A percentile compares a stretch with the other conserved stretches of the same genome.
Conservation (phyloP, 805 yeast species). For the Yamadazyma nakazawae region DNA sequence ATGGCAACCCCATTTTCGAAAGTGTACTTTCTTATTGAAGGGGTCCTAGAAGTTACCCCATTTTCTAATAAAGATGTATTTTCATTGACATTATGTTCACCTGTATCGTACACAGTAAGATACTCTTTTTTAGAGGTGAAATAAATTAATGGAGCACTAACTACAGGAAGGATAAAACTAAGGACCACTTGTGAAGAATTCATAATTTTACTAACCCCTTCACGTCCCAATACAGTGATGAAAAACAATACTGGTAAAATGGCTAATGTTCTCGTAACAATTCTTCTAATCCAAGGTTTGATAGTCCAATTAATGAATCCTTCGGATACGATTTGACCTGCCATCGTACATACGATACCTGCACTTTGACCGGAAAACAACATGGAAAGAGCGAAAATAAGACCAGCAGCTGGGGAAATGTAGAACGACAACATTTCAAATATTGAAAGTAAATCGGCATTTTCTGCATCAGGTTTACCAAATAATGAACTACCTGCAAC, state of each 20-base stretch:
- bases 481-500: slow-evolving; percentile 42
- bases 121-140: slow-evolving; percentile 38
- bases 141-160: slow-evolving; percentile 45
- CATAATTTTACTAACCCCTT: slow-evolving; percentile 44
- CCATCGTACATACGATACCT: slow-evolving; percentile 48
- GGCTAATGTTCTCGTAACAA: slow-evolving; percentile 40
- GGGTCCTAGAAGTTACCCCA: slow-evolving; percentile 6
- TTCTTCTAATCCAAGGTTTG: slow-evolving; percentile 42
- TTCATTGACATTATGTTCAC: slow-evolving; percentile 11
- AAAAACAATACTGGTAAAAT: slow-evolving; percentile 40
- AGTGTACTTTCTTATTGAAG: slow-evolving; percentile 22
- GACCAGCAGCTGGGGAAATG: slow-evolving; percentile 44
- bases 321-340: slow-evolving; percentile 45
- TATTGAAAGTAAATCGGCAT: slow-evolving; percentile 44
- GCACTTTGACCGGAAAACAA: slow-evolving; percentile 46
- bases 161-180: slow-evolving; percentile 43
- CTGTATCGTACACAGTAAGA: slow-evolving; percentile 33
- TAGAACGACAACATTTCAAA: slow-evolving; percentile 43
- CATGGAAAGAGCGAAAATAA: slow-evolving; percentile 45
- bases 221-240: slow-evolving; percentile 37
- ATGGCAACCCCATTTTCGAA: slow-evolving; percentile 40
- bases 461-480: slow-evolving; percentile 44
- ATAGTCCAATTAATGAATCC: slow-evolving; percentile 46
- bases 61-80: slow-evolving; percentile 15
- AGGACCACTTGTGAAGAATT: slow-evolving; percentile 44